Base-by-base conservation (phyloP, 108 stramenopile genomes). In the Conticribra weissflogii region DNA sequence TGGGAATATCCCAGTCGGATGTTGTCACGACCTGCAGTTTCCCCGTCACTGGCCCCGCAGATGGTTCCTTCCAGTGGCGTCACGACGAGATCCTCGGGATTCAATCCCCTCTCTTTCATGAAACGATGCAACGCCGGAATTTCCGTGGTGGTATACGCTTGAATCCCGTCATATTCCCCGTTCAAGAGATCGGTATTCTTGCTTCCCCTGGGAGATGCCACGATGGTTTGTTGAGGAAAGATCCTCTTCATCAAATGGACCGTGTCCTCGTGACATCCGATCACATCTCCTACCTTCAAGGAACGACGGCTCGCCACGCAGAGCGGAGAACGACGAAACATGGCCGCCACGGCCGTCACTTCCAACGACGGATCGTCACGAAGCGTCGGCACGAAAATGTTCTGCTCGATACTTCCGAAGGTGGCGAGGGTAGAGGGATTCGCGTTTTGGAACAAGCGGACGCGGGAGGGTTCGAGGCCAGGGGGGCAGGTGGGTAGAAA, bases 261-360 rank as follows among this genome's bases (percentile, higher is more conserved):
- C 12, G 82, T 83, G 29, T 83, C 82, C 22, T 83, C 82, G 31
- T 83, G 82, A 21, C 68, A 72, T 16, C 82, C 82, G 45, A 83
- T 52, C 3, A 75, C 65, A 9, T 29, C 56, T 23, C 48, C 69
- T 49, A 72, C 36, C 19, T 62, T 54, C 31, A 79, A 29, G 1
- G 63, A 49, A 16, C 47, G 24, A 18, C 59, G 18, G 12, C 70
- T 76, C 18, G 81, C 81, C 34, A 81, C 19, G 50, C 81, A 81
- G 5, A 82, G 56, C 2, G 82, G 82, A 24, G 72, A 74, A 32
- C 56, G 59, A 31, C 68, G 68, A 51, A 83, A 83, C 74, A 76
- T 83, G 12, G 68, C 60, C 3, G 82, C 73, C n/a, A 83, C 70
- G 29, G 74, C 82, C 17, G 59, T 71, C 16, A 76, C 54, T 3